Evolutionary conservation across 345 rosid species (phyloP), one percentile per base, ranked within the genome.

Genomic region (Leavenworthia alabamica): DNA sequence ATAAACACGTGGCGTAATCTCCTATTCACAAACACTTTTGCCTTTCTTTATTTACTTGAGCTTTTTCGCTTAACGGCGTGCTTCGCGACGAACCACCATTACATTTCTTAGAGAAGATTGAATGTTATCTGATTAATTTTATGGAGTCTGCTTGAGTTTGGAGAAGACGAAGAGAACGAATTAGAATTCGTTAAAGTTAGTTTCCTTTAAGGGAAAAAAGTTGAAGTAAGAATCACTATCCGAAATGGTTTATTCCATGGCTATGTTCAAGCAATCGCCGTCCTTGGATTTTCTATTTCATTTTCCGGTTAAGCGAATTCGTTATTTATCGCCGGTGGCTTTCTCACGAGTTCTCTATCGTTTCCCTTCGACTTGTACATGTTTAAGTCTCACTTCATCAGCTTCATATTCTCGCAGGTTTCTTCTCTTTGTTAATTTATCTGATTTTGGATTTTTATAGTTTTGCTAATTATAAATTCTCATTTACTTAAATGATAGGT

Each of bases 111-210:
- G n/a, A n/a, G n/a, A n/a, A n/a, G n/a, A n/a, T n/a, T n/a, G n/a
- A n/a, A n/a, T n/a, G n/a, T n/a, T n/a, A n/a, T 23, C 14, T 39
- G 14, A 1, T 10, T 13, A 35, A 5, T 4, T 11, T 42, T 11
- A 16, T 17, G 64, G 70, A 65, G 77, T 56, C 86, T 81, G 88
- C 83, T 80, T 83, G 94, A 86, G 80, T 74, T 59, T 67, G 27
- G 69, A 70, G 57, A 72, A 74, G 56, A 27, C 57, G 43, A 57
- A 8, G 16, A 46, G 56, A 29, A 33, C 40, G 4, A 44, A 45
- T 22, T 56, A 51, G 68, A 42, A 62, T 56, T 72, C 57, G 72
- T 68, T 75, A 71, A 71, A 83, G 73, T 68, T 67, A 24, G n/a
- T n/a, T n/a, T n/a, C n/a, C n/a, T n/a, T n/a, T n/a, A n/a, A n/a